Conservation (phyloP, 192 early-diverging fungal genomes). For the Gryganskiella cystojenkinii region DNA sequence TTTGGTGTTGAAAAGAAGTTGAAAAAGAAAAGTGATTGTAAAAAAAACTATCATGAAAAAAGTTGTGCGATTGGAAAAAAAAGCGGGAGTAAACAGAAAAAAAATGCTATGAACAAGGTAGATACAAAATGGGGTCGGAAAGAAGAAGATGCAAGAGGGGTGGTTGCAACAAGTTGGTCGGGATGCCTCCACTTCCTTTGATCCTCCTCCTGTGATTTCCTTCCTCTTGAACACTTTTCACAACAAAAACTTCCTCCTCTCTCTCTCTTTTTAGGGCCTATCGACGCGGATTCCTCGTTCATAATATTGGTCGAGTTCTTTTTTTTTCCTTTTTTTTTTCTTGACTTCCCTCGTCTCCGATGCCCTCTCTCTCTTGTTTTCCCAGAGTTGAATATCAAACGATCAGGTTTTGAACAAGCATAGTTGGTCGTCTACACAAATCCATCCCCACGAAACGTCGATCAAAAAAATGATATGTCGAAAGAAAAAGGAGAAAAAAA, state of each 20-base stretch:
- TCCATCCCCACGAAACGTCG: neutral
- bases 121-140: neutral
- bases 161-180: slow-evolving; percentile 45
- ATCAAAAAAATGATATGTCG: slow-evolving; percentile 7
- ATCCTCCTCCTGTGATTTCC: neutral
- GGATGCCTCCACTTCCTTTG: slow-evolving; percentile 25
- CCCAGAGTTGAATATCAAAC: too few species aligned
- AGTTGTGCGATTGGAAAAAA: neutral
- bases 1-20: neutral
- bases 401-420: neutral
- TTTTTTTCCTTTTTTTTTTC: slow-evolving; percentile 8
- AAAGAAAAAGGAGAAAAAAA: slow-evolving; percentile 10
- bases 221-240: neutral
- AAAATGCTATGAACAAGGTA: slow-evolving; percentile 6
- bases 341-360: neutral
- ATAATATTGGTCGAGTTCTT: slow-evolving; percentile 40
- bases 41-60: neutral
- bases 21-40: neutral
- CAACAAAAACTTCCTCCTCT: neutral
- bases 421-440: slow-evolving; percentile 41
- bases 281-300: neutral
- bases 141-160: neutral
- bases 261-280: neutral
- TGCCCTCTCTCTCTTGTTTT: too few species aligned
- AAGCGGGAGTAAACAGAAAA: slow-evolving; percentile 7